phyloP scores from a whole-genome alignment of 2,329 filamentous ascomycete species.

The Amesomyces nigricolor region DNA sequence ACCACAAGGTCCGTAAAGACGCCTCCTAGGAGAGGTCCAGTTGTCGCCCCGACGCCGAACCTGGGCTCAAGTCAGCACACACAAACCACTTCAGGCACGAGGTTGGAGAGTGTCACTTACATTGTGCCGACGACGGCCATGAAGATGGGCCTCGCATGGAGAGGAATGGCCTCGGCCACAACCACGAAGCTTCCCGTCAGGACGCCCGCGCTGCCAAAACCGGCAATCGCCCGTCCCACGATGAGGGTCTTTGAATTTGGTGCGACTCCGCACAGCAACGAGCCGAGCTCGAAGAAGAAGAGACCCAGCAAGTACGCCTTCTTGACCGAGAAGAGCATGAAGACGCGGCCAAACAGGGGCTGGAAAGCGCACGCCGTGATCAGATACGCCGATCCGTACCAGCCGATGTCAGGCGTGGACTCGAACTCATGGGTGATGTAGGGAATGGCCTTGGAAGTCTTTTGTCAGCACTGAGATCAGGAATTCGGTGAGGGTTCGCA shows the following conservation, averaged over 20 bases:
- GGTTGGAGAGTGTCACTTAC: slow-evolving; percentile 21
- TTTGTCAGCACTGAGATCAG: neutral
- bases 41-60: slow-evolving; percentile 33
- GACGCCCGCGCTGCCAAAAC: slow-evolving; percentile 33
- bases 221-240: slow-evolving; percentile 35
- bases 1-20: slow-evolving; percentile 34
- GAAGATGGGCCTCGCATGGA: slow-evolving; percentile 29
- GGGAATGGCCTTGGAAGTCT: slow-evolving; percentile 22
- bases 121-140: slow-evolving; percentile 32
- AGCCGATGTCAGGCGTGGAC: slow-evolving; percentile 30
- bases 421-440: slow-evolving; percentile 31
- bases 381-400: slow-evolving; percentile 30
- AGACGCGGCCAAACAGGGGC: slow-evolving; percentile 33
- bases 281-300: slow-evolving; percentile 32
- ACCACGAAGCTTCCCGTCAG: slow-evolving; percentile 34
- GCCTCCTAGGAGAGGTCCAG: slow-evolving; percentile 34
- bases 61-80: slow-evolving; percentile 18
- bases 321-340: slow-evolving; percentile 33
- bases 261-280: slow-evolving; percentile 34
- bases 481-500: neutral
- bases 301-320: slow-evolving; percentile 23
- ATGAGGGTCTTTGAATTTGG: slow-evolving; percentile 32
- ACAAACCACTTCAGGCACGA: neutral
- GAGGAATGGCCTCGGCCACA: slow-evolving; percentile 30
- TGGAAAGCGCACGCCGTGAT: slow-evolving; percentile 34